Conservation (phyloP, 345 rosid genomes). For the Gossypium thurberi region DNA sequence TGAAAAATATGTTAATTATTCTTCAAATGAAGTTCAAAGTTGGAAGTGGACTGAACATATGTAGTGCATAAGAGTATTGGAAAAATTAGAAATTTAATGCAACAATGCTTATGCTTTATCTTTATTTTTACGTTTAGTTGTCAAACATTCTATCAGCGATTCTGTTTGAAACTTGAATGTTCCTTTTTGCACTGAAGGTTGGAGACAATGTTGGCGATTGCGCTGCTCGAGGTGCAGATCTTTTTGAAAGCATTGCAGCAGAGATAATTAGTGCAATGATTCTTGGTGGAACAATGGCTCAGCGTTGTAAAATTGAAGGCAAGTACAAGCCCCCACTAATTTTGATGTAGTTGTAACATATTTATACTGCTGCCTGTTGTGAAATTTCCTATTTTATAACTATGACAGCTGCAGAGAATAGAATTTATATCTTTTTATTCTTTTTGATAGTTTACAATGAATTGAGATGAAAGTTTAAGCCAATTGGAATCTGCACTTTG, state of each 20-base stretch:
- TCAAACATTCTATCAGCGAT: not conserved
- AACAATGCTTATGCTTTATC: not conserved
- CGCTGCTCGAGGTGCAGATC: slow-evolving; percentile 99
- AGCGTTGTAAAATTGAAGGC: slow-evolving; percentile 90
- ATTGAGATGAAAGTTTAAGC: not conserved
- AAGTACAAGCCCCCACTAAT: slow-evolving; percentile 18
- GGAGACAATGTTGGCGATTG: slow-evolving; percentile 99
- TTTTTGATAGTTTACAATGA: not conserved
- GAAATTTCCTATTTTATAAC: not conserved
- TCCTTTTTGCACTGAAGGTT: slow-evolving; percentile 38
- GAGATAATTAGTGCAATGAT: slow-evolving; percentile 99
- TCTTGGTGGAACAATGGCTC: slow-evolving; percentile 98
- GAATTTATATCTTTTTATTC: not conserved
- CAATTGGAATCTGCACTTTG: not conserved
- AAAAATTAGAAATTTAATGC: not conserved
- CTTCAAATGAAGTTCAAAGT: not conserved
- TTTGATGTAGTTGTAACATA: not conserved
- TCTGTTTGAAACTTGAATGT: not conserved
- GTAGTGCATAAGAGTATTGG: not conserved
- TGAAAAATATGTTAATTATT: not conserved
- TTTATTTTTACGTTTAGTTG: not conserved
- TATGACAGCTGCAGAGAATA: not conserved
- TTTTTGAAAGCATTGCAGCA: slow-evolving; percentile 98
- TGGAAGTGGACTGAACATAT: not conserved
- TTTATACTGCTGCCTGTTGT: not conserved